Base-by-base conservation (phyloP, 2,329 filamentous ascomycete genomes). In the Sclerotiophoma versabilis region DNA sequence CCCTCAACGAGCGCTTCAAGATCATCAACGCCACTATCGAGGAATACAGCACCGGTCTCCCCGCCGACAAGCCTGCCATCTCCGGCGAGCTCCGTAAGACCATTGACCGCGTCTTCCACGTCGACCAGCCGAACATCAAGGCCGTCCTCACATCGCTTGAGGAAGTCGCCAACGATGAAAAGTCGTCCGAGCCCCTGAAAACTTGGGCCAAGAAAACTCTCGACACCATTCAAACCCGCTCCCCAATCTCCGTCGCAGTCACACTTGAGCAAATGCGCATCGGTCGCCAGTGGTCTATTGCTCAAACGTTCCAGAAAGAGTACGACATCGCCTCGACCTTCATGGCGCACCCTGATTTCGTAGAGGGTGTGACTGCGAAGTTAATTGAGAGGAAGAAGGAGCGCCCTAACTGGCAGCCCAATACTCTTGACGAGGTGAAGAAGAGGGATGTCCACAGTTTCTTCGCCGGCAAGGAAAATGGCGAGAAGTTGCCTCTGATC, bases 281-380 rank as follows among this genome's bases (percentile, higher is more conserved):
- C 42, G 92, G 91, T 56, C 78, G 79, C 63, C 71, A 80, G 27
- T 98, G 95, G 95, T 82, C 83, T 60, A 96, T 99, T 66, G 80
- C 84, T 14, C 84, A 96, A 76, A 87, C 93, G 0, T 99, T 98
- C 82, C 81, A 87, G 71, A 87, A 87, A 59, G 95, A 99, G 79
- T 85, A 95, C 76, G 83, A 89, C 70, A 92, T 99, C 55, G 92
- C 93, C 2, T 80, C 83, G 54, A 85, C 87, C 60, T 98, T 99
- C 80, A 98, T 99, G 93, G 82, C 83, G 51, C 89, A 95, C 73
- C 89, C 86, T 4, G 95, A 99, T 76, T 99, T 99, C 70, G 87
- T 87, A 36, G 91, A 96, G 77, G 95, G 95, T 48, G 93, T 99
- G n/a, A 86, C 86, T 45, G 88, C 92, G 20, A 84, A 89, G 42